phyloP scores from a whole-genome alignment of 129 eudicot species.

The Sambucus nigra region DNA sequence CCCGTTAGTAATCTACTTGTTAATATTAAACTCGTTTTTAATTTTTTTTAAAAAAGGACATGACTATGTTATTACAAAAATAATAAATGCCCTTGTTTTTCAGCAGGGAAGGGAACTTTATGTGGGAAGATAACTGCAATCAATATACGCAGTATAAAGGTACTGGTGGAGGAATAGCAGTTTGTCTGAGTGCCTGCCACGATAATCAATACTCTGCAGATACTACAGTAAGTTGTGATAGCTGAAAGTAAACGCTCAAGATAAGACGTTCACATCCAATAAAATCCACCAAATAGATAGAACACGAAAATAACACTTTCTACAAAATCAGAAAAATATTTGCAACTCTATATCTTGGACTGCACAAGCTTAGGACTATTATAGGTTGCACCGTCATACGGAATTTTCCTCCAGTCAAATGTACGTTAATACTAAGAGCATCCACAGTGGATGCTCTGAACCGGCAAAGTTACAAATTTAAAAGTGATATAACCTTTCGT shows the following conservation, averaged over 20 bases:
- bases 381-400: too few species aligned
- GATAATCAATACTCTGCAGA: constrained; percentile 55
- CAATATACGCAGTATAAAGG: constrained; percentile 39
- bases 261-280: background rate
- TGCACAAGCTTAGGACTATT: too few species aligned
- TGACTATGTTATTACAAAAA: background rate
- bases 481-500: too few species aligned
- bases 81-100: background rate
- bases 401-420: too few species aligned
- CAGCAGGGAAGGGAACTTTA: constrained; percentile 39
- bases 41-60: background rate
- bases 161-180: constrained; percentile 59
- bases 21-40: background rate
- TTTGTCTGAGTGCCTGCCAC: constrained; percentile 62
- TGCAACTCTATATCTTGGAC: too few species aligned
- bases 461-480: too few species aligned
- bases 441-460: too few species aligned
- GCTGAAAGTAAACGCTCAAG: too few species aligned
- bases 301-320: background rate
- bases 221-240: constrained; percentile 41
- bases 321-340: background rate
- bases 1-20: constrained; percentile 27
- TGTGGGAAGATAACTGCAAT: constrained; percentile 51
- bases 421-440: too few species aligned
- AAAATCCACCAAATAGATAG: background rate